A percentile compares a stretch with the other conserved stretches of the same genome.
Conservation (phyloP, 192 early-diverging fungal genomes). For the Umbelopsis sp. region DNA sequence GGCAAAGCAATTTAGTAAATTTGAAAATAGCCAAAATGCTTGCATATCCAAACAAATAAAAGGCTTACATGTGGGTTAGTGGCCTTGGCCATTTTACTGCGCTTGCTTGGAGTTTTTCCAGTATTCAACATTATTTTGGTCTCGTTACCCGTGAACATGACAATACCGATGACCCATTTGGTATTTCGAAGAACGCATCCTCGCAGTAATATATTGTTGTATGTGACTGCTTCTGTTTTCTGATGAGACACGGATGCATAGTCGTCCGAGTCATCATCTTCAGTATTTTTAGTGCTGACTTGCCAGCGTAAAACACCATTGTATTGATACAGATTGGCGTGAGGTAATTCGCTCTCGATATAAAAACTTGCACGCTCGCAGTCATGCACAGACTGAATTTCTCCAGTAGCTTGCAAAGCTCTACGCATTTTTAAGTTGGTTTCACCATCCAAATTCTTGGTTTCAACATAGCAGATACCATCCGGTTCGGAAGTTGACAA, state of each 20-base stretch:
- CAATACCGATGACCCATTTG: slow-evolving; percentile 82
- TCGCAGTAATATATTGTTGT: slow-evolving; percentile 84
- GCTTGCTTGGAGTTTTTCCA: slow-evolving; percentile 90
- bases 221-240: slow-evolving; percentile 65
- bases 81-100: slow-evolving; percentile 86
- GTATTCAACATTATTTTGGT: slow-evolving; percentile 97
- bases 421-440: slow-evolving; percentile 94
- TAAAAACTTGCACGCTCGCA: slow-evolving; percentile 62
- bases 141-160: slow-evolving; percentile 90
- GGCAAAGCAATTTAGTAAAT: background rate
- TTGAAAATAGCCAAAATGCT: slow-evolving; percentile 15
- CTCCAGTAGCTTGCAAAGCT: slow-evolving; percentile 63
- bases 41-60: background rate
- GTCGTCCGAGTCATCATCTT: slow-evolving; percentile 6
- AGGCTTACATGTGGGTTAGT: slow-evolving; percentile 83
- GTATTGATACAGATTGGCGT: slow-evolving; percentile 87
- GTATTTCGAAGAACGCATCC: slow-evolving; percentile 95
- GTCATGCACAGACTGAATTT: slow-evolving; percentile 57
- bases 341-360: slow-evolving; percentile 86
- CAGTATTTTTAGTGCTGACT: slow-evolving; percentile 22
- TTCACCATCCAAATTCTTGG: slow-evolving; percentile 98
- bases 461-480: slow-evolving; percentile 92
- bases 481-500: slow-evolving; percentile 84
- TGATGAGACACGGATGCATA: slow-evolving; percentile 43
- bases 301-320: slow-evolving; percentile 70